Evolutionary conservation across 441 rosid species (phyloP), one percentile per base, ranked within the genome.

Genomic region (Pelargonium australe): DNA sequence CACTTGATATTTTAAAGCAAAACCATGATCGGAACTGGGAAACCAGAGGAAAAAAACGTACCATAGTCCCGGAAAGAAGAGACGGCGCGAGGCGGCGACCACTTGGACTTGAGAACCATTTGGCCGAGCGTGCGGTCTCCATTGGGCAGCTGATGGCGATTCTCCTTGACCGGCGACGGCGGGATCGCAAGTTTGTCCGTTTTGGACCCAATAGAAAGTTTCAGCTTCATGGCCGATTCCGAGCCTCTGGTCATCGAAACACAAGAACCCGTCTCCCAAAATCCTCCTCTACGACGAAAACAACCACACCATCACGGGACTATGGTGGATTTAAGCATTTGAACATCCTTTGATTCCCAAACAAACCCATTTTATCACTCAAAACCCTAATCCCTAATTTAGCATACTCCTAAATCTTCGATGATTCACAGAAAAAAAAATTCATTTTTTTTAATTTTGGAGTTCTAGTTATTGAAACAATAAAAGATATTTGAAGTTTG

Each of bases 231-330:
- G 72, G 80, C 73, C 0, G 84, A 75, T 37, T 70, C 80, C 63
- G 86, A 72, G 63, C 77, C 80, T 68, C 77, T 78, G 67, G 78
- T 81, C 68, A 81, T 77, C 3, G 96, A 86, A 1, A 75, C 83
- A 68, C 90, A 86, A 8, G 88, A 84, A 77, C 93, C 93, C 96
- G 87, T 89, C 5, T 20, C 63, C 34, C 13, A 17, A 58, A 40
- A 40, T 40, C 9, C 43, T 20, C 20, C 34, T 58, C 63, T 58
- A 58, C 34, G 63, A 58, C 1, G n/a, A 20, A 20, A 12, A 58
- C 63, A 20, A 58, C 11, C 34, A 25, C 63, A 58, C 63, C 63
- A 58, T 58, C 31, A 58, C 9, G 11, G n/a, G 13, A 9, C 63
- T n/a, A n/a, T n/a, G n/a, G 23, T 20, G 1, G 23, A 20, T 20